Evolutionary conservation across 495 filamentous ascomycete genomes (phyloP).

Genomic region (Tuber borchii): DNA sequence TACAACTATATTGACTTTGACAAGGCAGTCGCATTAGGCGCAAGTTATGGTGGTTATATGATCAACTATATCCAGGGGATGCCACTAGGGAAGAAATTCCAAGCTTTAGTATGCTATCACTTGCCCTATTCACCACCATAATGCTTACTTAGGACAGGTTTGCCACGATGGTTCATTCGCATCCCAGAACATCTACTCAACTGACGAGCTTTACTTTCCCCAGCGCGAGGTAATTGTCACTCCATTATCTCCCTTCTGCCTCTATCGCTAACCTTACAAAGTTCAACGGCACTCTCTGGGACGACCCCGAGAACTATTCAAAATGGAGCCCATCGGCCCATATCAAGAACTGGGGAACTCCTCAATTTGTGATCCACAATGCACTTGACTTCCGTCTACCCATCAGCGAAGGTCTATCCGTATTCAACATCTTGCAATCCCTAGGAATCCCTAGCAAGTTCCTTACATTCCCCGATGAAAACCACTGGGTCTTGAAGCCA

Average conservation of each 20-base stretch:
- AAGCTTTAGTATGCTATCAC: slow-evolving; percentile 58
- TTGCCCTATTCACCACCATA: not conserved
- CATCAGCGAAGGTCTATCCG: slow-evolving; percentile 71
- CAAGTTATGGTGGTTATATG: slow-evolving; percentile 69
- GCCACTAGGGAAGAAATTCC: slow-evolving; percentile 67
- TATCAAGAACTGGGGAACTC: slow-evolving; percentile 68
- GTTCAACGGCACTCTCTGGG: slow-evolving; percentile 69
- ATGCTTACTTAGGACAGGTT: not conserved
- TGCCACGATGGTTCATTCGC: slow-evolving; percentile 88
- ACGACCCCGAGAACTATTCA: slow-evolving; percentile 63
- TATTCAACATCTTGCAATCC: slow-evolving; percentile 82
- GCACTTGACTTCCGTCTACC: slow-evolving; percentile 87
- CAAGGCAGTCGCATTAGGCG: slow-evolving; percentile 74
- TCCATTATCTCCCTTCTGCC: not conserved
- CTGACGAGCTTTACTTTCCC: slow-evolving; percentile 85
- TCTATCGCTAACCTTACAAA: not conserved
- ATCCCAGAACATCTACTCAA: slow-evolving; percentile 64
- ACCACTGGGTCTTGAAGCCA: slow-evolving; percentile 80
- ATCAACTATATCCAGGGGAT: slow-evolving; percentile 66
- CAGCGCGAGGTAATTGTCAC: slow-evolving; percentile 55
- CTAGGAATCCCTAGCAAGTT: slow-evolving; percentile 63
- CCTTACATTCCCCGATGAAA: slow-evolving; percentile 78
- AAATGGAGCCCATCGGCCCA: slow-evolving; percentile 75
- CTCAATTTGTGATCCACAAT: slow-evolving; percentile 77
- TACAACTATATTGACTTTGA: slow-evolving; percentile 67